Base-by-base conservation (phyloP, 2,329 filamentous ascomycete species). In the Fusarium camptoceras region DNA sequence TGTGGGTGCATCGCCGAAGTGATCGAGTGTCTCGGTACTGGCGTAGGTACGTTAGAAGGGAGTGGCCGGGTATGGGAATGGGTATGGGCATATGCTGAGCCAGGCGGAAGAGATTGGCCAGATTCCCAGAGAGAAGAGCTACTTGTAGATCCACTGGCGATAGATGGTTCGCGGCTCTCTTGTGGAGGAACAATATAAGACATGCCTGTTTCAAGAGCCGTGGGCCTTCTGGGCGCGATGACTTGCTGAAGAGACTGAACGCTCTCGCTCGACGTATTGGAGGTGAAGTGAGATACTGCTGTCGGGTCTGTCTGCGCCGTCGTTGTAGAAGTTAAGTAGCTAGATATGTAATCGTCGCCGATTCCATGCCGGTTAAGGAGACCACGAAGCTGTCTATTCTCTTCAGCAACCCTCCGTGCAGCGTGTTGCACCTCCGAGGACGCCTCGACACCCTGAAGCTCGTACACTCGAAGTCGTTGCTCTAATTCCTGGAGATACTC, bases 401-500 rank as follows among this genome's bases (percentile, higher is more conserved):
- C 91, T 18, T 91, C 88, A 7, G 88, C 85, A 5, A 94, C 92
- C 57, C 82, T 86, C 59, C 90, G 83, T 3, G 91, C 92, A 1
- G 91, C 92, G 53, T 85, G 81, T 76, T 94, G 92, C 14, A 94
- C 88, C 75, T 93, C 91, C n/a, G 86, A 82, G 1, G 89, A 91
- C 6, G 90, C 91, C 74, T 91, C 86, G 50, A 92, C 85, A 20
- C 92, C 91, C 31, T 86, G 82, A 39, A 87, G 83, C 77, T 94
- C 90, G 76, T 87, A 92, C 55, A 81, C 80, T 48, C 88, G 86
- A 37, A 81, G 73, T 64, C 88, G 89, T 56, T 85, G 81, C 78
- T 94, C 91, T 28, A 94, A 85, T 58, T 92, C 89, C 66, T 89
- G 83, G 41, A 93, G 81, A 76, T 94, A 93, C 75, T 93, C 91